Evolutionary conservation across 2,329 filamentous ascomycete species (phyloP).

Genomic region (Sporothrix pallida): DNA sequence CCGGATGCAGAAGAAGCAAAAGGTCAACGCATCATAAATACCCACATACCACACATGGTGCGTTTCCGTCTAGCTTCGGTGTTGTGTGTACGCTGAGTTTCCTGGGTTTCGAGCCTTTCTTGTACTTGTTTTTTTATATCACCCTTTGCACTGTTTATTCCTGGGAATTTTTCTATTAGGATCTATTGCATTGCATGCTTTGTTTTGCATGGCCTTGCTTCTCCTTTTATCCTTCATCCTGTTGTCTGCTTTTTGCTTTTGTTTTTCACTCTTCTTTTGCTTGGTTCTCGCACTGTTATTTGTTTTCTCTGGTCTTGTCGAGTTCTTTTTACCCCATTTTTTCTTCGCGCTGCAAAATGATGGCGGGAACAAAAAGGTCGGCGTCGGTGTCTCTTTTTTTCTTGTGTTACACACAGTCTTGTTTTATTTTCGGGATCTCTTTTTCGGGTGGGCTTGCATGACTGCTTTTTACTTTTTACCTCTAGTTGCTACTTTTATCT

Average conservation of each 20-base stretch:
- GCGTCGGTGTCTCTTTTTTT: conserved; percentile 28
- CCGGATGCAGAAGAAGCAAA: conserved; percentile 61
- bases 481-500: neutral
- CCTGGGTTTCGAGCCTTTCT: neutral
- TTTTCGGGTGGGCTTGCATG: conserved; percentile 27
- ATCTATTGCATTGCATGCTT: conserved; percentile 13
- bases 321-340: neutral
- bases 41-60: neutral
- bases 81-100: neutral
- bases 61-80: neutral
- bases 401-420: neutral
- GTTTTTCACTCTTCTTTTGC: neutral
- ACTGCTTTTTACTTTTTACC: neutral
- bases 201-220: conserved; percentile 2
- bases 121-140: neutral
- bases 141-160: too few relatives aligned
- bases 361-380: conserved; percentile 30
- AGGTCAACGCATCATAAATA: conserved; percentile 48
- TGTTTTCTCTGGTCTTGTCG: neutral
- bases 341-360: conserved; percentile 27
- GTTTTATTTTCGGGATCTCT: conserved; percentile 12
- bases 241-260: neutral
- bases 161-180: neutral
- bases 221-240: neutral
- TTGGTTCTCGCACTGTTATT: too few relatives aligned